These are phyloP conservation scores for Umbelopsis vinacea DNA, from an alignment of 192 early-diverging fungal species.

Conservation along the genomic window DNA sequence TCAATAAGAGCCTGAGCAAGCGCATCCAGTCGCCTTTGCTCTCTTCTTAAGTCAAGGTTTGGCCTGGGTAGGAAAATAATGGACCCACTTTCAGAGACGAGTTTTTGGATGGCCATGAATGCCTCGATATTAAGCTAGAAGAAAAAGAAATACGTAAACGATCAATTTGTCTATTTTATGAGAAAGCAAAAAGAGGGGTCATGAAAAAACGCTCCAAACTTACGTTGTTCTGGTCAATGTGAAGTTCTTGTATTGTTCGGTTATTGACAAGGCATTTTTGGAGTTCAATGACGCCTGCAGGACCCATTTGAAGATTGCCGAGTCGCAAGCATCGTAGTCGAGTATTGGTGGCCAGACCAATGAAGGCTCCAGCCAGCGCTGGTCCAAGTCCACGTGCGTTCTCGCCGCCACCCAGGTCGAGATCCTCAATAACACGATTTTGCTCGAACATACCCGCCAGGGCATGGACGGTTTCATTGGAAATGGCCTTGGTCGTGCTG, in stretches of 20 bases:
- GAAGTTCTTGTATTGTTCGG: constrained; percentile 18
- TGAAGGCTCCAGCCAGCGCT: background rate
- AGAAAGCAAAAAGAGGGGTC: no score
- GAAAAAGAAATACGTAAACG: background rate
- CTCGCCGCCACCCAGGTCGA: background rate
- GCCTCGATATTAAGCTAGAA: constrained; percentile 18
- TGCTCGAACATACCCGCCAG: constrained; percentile 12
- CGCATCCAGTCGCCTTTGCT: constrained; percentile 20
- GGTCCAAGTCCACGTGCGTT: constrained; percentile 6
- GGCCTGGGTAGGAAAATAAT: constrained; percentile 16
- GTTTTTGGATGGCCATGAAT: constrained; percentile 13
- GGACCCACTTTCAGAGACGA: background rate
- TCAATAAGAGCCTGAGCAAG: background rate
- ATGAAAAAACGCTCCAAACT: background rate
- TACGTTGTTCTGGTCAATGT: constrained; percentile 25
- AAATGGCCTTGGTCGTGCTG: background rate
- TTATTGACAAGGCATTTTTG: background rate
- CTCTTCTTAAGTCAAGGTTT: constrained; percentile 20
- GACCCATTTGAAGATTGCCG: background rate
- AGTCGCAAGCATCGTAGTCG: constrained; percentile 2
- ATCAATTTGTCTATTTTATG: background rate
- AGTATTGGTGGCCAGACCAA: constrained; percentile 1
- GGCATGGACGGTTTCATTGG: constrained; percentile 16
- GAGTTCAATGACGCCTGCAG: background rate
- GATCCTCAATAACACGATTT: constrained; percentile 13